Conservation (phyloP, 2,329 filamentous ascomycete genomes). For the Xylariaceae sp. region DNA sequence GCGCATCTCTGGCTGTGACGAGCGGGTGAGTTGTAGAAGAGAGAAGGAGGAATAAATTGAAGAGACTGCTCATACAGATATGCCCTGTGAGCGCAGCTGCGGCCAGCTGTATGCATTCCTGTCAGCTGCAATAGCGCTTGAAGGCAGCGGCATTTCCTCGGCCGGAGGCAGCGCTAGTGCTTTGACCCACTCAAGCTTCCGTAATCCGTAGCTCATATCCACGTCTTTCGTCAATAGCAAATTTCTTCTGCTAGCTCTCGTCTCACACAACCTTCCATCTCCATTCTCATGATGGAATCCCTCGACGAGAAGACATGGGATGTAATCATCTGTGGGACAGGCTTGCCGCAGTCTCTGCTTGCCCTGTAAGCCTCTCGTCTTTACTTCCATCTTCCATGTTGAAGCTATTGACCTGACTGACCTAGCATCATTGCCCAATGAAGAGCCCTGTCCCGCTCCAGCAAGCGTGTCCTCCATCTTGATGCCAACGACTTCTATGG, state of each 20-base stretch:
- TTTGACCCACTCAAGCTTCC: conserved; percentile 5
- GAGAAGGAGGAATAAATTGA: conserved; percentile 11
- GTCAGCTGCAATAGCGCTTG: neutral
- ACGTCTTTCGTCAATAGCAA: conserved; percentile 13
- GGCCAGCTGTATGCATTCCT: neutral
- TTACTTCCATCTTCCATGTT: conserved; percentile 10
- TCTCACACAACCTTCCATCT: conserved; percentile 11
- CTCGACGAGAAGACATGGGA: conserved; percentile 75
- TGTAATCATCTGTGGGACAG: conserved; percentile 75
- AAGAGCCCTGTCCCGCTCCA: conserved; percentile 89
- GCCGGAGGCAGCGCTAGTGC: neutral
- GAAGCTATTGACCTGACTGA: conserved; percentile 64
- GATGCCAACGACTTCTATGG: conserved; percentile 89
- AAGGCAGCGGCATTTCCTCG: neutral
- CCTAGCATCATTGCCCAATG: conserved; percentile 48
- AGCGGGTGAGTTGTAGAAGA: conserved; percentile 28
- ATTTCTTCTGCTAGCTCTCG: conserved; percentile 25
- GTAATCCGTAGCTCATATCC: neutral
- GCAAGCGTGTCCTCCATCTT: conserved; percentile 86
- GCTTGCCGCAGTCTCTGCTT: conserved; percentile 74
- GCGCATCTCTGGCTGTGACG: conserved; percentile 27
- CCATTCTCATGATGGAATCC: conserved; percentile 61
- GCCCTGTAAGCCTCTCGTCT: conserved; percentile 60
- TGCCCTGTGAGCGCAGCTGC: neutral
- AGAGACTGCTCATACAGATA: neutral